These are phyloP conservation scores for Macaranga tanarius DNA, from an alignment of 441 rosid genomes.

Conservation along the genomic window DNA sequence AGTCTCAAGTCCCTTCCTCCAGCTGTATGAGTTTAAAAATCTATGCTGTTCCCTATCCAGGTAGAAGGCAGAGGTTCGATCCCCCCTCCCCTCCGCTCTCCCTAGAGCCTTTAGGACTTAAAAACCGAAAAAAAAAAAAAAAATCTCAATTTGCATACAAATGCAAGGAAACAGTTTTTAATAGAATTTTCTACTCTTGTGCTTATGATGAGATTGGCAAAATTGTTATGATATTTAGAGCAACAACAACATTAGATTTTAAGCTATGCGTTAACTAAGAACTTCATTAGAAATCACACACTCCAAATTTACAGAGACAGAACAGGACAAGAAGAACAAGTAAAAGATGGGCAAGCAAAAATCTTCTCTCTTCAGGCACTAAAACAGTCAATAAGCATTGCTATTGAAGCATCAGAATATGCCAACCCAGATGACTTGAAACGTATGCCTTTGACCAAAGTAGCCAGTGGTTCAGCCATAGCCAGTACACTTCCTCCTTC, in stretches of 20 bases:
- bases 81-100: no score
- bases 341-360: background rate
- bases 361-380: background rate
- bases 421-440: slow-evolving; percentile 1
- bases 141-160: no score
- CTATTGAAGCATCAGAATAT: slow-evolving; percentile 45
- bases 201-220: background rate
- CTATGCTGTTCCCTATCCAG: no score
- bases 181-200: no score
- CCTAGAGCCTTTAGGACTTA: no score
- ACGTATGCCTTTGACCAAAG: slow-evolving; percentile 17
- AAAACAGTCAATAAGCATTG: slow-evolving; percentile 47
- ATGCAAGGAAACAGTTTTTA: no score
- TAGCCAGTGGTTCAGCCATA: slow-evolving; percentile 14
- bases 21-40: no score
- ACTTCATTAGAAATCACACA: background rate
- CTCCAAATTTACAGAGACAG: background rate
- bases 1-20: no score
- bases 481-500: slow-evolving; percentile 14
- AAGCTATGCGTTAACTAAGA: background rate
- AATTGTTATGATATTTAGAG: background rate
- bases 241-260: background rate
- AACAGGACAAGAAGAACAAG: background rate
- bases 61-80: no score
- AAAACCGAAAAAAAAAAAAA: no score